Percentiles rank a stretch among this genome's conserved stretches.
These are phyloP conservation scores for Aspergillus ruber DNA, from an alignment of 2,329 filamentous ascomycete species.

Conservation along the genomic window DNA sequence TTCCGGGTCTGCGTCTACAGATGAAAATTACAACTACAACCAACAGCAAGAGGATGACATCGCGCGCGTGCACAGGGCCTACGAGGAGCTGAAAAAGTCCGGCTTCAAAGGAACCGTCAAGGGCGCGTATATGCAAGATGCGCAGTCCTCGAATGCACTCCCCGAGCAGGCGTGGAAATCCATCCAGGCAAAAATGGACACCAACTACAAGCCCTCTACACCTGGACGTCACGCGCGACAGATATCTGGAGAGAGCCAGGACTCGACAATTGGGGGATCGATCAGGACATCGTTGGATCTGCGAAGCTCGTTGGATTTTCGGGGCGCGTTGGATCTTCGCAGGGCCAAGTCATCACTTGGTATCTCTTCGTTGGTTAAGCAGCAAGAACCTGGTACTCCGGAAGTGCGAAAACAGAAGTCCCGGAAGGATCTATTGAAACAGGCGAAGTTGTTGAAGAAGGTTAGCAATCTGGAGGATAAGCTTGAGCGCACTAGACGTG, in stretches of 20 bases:
- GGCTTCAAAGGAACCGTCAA: conserved; percentile 42
- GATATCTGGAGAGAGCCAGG: conserved; percentile 6
- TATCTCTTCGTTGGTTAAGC: conserved; percentile 19
- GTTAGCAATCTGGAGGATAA: conserved; percentile 57
- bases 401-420: conserved; percentile 44
- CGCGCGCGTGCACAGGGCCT: conserved; percentile 45
- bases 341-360: conserved; percentile 26
- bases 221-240: conserved; percentile 10
- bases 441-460: conserved; percentile 52
- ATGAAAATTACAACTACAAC: conserved; percentile 19
- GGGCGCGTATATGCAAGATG: conserved; percentile 22
- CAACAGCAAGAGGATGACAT: conserved; percentile 38
- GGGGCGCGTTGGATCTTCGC: conserved; percentile 21
- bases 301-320: conserved; percentile 21
- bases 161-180: conserved; percentile 31
- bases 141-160: conserved; percentile 10
- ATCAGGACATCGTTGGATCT: conserved; percentile 27
- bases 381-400: conserved; percentile 17
- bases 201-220: conserved; percentile 3
- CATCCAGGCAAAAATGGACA: conserved; percentile 26
- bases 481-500: conserved; percentile 48
- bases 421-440: conserved; percentile 51
- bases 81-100: conserved; percentile 48
- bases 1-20: conserved; percentile 19
- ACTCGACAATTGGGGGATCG: conserved; percentile 6